Conservation (phyloP, 768 basidiomycete genomes). For the Strobilomyces confusus region DNA sequence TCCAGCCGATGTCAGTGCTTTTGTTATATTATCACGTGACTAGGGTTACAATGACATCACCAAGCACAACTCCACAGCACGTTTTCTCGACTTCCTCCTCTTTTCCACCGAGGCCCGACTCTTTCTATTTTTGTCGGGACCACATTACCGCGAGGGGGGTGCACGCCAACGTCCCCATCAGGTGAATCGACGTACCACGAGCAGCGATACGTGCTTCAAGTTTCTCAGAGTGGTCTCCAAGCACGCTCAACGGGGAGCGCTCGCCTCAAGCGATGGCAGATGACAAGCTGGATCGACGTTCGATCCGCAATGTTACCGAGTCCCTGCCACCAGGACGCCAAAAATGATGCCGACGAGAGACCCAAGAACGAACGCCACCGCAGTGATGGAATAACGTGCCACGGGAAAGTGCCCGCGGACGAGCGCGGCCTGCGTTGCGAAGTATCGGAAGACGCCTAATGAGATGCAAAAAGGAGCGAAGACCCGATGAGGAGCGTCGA, state of each 20-base stretch:
- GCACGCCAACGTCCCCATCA: not conserved
- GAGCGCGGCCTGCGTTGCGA: constrained; percentile 47
- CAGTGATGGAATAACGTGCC: constrained; percentile 42
- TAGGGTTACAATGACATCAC: constrained; percentile 9
- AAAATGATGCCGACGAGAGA: constrained; percentile 42
- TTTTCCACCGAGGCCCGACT: not conserved
- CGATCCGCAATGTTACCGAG: not conserved
- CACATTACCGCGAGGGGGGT: not conserved
- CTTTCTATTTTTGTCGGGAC: not conserved
- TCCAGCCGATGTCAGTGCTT: not conserved
- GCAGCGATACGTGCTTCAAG: not conserved
- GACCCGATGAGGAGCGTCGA: not conserved
- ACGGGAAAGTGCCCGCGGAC: constrained; percentile 50
- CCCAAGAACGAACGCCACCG: constrained; percentile 39
- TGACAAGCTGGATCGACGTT: not conserved
- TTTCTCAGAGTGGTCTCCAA: not conserved
- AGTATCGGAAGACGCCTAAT: constrained; percentile 50
- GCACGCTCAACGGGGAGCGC: not conserved
- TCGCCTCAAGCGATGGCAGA: not conserved
- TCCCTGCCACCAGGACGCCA: constrained; percentile 37
- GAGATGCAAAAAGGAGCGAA: not conserved
- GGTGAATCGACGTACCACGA: not conserved
- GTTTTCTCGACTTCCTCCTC: not conserved
- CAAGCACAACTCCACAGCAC: not conserved
- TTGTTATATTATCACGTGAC: constrained; percentile 10